Conservation (phyloP, 345 rosid genomes). For the Lepidium africanum region DNA sequence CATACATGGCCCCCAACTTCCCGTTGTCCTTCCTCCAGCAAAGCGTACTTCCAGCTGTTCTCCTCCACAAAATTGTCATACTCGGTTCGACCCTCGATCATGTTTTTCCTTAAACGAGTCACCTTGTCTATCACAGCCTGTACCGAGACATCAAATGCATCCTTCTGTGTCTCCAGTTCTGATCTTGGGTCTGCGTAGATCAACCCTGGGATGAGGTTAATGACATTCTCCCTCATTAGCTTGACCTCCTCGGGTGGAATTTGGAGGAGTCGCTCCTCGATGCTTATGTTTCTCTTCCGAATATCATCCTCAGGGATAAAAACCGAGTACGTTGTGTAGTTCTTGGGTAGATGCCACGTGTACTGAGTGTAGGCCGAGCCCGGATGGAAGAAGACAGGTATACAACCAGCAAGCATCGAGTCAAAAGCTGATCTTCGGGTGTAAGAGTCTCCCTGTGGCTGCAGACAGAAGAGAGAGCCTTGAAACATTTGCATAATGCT, state of each 20-base stretch:
- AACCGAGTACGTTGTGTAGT: slow-evolving; percentile 73
- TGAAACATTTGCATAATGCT: slow-evolving; percentile 88
- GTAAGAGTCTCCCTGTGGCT: slow-evolving; percentile 91
- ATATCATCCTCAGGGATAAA: slow-evolving; percentile 81
- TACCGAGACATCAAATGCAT: slow-evolving; percentile 80
- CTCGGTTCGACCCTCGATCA: slow-evolving; percentile 60
- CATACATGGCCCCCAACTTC: slow-evolving; percentile 76
- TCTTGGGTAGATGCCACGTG: slow-evolving; percentile 87
- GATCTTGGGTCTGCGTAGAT: slow-evolving; percentile 79
- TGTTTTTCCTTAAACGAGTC: slow-evolving; percentile 73
- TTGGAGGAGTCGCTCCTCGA: slow-evolving; percentile 59
- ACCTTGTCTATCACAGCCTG: slow-evolving; percentile 74
- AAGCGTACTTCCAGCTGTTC: slow-evolving; percentile 85
- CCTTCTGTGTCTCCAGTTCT: slow-evolving; percentile 50
- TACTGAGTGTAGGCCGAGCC: slow-evolving; percentile 89
- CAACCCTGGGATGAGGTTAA: slow-evolving; percentile 58
- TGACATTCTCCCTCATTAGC: slow-evolving; percentile 68
- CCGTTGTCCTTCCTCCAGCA: slow-evolving; percentile 74
- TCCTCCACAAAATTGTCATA: slow-evolving; percentile 79
- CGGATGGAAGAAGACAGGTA: slow-evolving; percentile 89
- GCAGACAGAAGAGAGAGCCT: slow-evolving; percentile 73
- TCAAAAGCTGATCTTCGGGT: slow-evolving; percentile 86
- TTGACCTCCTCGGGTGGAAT: slow-evolving; percentile 68
- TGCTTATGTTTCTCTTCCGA: slow-evolving; percentile 61
- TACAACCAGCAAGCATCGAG: slow-evolving; percentile 82